Conservation (phyloP, 257 asterid genomes). For the Capsicum pubescens region DNA sequence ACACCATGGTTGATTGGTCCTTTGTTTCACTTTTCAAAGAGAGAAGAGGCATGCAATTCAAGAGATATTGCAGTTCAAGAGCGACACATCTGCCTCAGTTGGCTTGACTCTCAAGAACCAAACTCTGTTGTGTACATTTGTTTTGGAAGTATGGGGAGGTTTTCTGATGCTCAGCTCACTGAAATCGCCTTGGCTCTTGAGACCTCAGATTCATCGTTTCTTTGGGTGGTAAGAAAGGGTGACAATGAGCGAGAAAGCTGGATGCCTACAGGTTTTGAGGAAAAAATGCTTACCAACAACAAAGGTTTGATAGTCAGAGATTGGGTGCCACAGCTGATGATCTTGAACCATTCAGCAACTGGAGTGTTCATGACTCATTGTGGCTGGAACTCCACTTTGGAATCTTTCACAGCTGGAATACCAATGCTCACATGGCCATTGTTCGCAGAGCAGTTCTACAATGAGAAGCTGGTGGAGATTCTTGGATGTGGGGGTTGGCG, state of each 20-base stretch:
- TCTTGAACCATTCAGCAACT: constrained; percentile 32
- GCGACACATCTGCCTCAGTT: constrained; percentile 14
- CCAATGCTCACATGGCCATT: constrained; percentile 45
- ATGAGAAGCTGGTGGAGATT: constrained; percentile 34
- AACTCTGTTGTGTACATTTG: constrained; percentile 32
- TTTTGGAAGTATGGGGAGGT: constrained; percentile 34
- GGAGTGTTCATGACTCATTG: constrained; percentile 45
- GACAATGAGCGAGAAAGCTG: neutral
- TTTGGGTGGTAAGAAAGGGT: constrained; percentile 34
- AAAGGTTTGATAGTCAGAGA: constrained; percentile 36
- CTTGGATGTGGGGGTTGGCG: constrained; percentile 34
- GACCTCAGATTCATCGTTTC: constrained; percentile 20
- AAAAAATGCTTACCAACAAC: neutral
- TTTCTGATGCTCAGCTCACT: constrained; percentile 32
- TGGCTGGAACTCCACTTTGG: constrained; percentile 44
- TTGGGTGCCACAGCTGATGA: constrained; percentile 40
- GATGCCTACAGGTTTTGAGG: constrained; percentile 38
- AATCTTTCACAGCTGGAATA: constrained; percentile 36
- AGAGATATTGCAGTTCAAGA: neutral
- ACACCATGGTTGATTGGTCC: constrained; percentile 39
- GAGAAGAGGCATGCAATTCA: neutral
- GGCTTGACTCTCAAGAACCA: constrained; percentile 31
- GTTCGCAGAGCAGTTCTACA: constrained; percentile 39
- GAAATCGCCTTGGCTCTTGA: constrained; percentile 37
- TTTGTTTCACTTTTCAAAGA: constrained; percentile 34